Base-by-base conservation (phyloP, 1,139 yeast species). In the Zhuliangozyma parablackwelliae region DNA sequence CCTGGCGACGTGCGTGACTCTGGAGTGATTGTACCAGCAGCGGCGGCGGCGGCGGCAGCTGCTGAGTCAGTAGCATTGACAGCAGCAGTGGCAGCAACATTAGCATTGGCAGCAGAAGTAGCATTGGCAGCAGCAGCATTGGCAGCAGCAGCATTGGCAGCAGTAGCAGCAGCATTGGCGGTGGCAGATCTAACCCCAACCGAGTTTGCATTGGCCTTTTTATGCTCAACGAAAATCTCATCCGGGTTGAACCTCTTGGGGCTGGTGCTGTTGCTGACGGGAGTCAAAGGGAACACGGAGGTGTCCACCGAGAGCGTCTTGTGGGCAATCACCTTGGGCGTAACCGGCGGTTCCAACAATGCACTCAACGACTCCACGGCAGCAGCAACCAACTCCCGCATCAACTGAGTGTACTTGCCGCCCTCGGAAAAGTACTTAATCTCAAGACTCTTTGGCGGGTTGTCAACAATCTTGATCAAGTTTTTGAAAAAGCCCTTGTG, bases 361-460 rank as follows among this genome's bases (percentile, higher is more conserved):
- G 34, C 26, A 16, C 24, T 38, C 26, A 44, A 44, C 10, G 62
- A 28, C 54, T 56, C 37, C 47, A 47, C 31, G 52, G 62, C 46
- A 31, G 36, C 13, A 13, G 35, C 30, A 30, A 67, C 60, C 46
- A 69, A 51, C 26, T 56, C 50, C 40, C 55, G 61, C 73, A 68
- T 69, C 45, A 66, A 57, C 34, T 57, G 56, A 32, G 63, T 57
- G 50, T 59, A 61, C 44, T 63, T 63, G 37, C 64, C 61, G 29
- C 53, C 55, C 30, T 67, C 68, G 43, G 57, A 55, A 47, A 68
- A 69, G 49, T 69, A 69, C 46, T 68, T 69, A 40, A 62, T 51
- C 42, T 65, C 67, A 45, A 70, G 57, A 28, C 69, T 60, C 28
- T 72, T 72, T 29, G 76, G 76, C 7, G 75, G 75, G 44, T 68